phyloP scores from a whole-genome alignment of 192 early-diverging fungal species.

The Coemansia sp. region DNA sequence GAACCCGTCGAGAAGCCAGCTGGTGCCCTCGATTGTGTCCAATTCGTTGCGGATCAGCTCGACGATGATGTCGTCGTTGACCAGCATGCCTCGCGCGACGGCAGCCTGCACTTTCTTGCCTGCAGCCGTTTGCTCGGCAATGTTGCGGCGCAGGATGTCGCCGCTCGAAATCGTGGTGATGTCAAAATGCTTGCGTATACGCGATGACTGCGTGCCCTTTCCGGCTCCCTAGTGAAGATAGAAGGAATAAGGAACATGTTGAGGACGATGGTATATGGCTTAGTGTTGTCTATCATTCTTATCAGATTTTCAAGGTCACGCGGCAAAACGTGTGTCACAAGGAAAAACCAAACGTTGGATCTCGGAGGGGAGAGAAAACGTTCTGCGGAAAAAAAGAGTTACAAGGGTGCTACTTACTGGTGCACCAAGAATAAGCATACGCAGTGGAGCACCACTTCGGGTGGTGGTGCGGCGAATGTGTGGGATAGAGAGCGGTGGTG shows the following conservation, averaged over 20 bases:
- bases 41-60: constrained; percentile 50
- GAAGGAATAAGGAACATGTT: background rate
- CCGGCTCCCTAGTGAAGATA: constrained; percentile 64
- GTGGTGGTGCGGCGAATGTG: constrained; percentile 22
- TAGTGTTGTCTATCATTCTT: background rate
- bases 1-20: constrained; percentile 90
- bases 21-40: constrained; percentile 38
- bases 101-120: constrained; percentile 59
- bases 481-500: constrained; percentile 4
- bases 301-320: background rate
- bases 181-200: constrained; percentile 70
- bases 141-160: constrained; percentile 84
- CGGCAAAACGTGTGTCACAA: constrained; percentile 1
- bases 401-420: constrained; percentile 61
- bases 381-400: background rate
- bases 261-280: background rate
- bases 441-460: constrained; percentile 56
- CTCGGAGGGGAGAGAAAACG: background rate
- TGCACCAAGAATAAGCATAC: constrained; percentile 73
- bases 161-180: constrained; percentile 80
- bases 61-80: constrained; percentile 48
- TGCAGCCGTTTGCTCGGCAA: constrained; percentile 65
- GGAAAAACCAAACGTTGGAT: too few relatives aligned
- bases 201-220: constrained; percentile 89
- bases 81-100: constrained; percentile 46